Evolutionary conservation across 192 early-diverging fungal species (phyloP).

Genomic region (Phlyctochytrium arcticum): DNA sequence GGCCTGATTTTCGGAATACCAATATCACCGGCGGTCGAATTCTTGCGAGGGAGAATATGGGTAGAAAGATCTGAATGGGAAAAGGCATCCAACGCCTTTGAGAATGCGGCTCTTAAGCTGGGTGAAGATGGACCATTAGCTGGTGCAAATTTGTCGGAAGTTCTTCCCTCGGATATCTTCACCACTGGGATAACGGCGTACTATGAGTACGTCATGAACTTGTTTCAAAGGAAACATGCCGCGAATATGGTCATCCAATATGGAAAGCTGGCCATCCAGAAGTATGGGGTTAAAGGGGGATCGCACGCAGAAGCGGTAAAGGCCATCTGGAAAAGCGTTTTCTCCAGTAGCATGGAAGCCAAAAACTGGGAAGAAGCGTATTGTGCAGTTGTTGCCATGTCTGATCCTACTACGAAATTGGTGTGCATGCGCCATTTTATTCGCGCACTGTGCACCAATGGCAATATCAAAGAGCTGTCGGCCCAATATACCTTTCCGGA

Average conservation of each 20-base stretch:
- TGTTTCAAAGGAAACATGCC: conserved; percentile 20
- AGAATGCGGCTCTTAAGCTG: conserved; percentile 2
- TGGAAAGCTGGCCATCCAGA: conserved; percentile 27
- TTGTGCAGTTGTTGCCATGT: not conserved
- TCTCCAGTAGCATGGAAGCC: not conserved
- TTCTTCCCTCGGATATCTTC: conserved; percentile 20
- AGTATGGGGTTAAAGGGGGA: not conserved
- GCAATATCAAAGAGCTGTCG: conserved; percentile 28
- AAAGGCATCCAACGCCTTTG: conserved; percentile 13
- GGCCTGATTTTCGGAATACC: conserved; percentile 18
- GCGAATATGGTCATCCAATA: conserved; percentile 17
- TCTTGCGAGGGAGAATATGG: conserved; percentile 21
- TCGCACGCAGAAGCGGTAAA: not conserved
- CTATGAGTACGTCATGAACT: conserved; percentile 28
- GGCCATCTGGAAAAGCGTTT: not conserved
- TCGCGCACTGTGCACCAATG: conserved; percentile 16
- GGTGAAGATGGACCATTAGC: conserved; percentile 1
- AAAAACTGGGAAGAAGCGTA: not conserved
- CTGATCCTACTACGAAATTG: not conserved
- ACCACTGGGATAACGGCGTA: conserved; percentile 22
- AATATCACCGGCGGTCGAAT: conserved; percentile 14
- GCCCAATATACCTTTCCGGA: conserved; percentile 22
- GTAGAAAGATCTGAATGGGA: conserved; percentile 17
- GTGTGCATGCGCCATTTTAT: conserved; percentile 26
- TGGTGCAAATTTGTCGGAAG: conserved; percentile 8